Evolutionary conservation across 106 monocot species (phyloP).

Genomic region (Ottelia alismoides): DNA sequence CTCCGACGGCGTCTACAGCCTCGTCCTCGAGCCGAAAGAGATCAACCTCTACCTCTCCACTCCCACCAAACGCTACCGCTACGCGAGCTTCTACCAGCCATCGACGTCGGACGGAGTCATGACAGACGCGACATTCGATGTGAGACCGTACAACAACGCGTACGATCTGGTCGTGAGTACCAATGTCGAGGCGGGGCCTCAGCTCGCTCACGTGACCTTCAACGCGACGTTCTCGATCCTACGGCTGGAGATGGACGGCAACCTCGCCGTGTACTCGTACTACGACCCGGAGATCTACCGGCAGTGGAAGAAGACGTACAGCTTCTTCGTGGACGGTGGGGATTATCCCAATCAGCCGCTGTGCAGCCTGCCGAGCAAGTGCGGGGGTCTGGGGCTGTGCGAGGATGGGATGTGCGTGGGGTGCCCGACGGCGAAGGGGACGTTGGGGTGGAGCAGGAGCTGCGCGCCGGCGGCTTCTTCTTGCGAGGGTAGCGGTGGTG

Average conservation of each 20-base stretch:
- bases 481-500: background rate
- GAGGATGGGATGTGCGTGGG: too few species aligned
- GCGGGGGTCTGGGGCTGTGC: too few species aligned
- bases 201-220: constrained; percentile 31
- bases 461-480: background rate
- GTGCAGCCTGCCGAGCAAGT: too few species aligned
- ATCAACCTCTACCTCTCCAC: background rate
- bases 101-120: background rate
- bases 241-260: constrained; percentile 35
- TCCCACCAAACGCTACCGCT: background rate
- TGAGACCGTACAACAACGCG: background rate
- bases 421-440: constrained; percentile 7
- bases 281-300: constrained; percentile 38
- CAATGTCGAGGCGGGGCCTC: background rate
- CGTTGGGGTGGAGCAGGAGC: background rate
- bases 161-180: too few species aligned
- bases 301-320: constrained; percentile 33
- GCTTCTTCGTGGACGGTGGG: constrained; percentile 30
- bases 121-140: background rate
- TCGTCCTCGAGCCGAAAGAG: constrained; percentile 2
- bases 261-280: constrained; percentile 33
- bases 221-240: constrained; percentile 34
- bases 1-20: constrained; percentile 28
- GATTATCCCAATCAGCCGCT: constrained; percentile 13
- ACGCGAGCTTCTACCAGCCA: constrained; percentile 3